phyloP scores from a whole-genome alignment of 805 yeast species.

The Spathaspora gorwiae region DNA sequence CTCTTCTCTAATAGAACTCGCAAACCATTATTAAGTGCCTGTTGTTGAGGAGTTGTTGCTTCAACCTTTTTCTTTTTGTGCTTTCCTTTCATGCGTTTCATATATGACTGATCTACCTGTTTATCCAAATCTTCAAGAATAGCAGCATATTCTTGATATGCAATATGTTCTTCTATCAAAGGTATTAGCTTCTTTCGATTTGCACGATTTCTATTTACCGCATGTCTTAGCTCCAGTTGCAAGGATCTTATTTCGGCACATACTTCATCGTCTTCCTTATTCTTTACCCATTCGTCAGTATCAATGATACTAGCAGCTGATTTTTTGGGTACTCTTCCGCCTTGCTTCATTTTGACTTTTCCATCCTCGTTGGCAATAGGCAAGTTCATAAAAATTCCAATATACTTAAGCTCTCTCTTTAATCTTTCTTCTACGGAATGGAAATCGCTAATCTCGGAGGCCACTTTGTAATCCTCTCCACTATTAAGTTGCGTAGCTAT shows the following conservation, averaged over 20 bases:
- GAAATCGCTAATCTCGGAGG: conserved; percentile 60
- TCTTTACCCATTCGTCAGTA: conserved; percentile 68
- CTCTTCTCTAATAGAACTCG: conserved; percentile 81
- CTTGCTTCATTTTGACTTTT: conserved; percentile 21
- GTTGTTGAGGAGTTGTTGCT: conserved; percentile 45
- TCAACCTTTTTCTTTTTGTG: conserved; percentile 56
- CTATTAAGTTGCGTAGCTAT: conserved; percentile 33
- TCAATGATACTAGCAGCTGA: conserved; percentile 32
- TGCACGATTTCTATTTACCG: conserved; percentile 58
- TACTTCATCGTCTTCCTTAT: conserved; percentile 90
- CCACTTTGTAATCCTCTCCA: conserved; percentile 33
- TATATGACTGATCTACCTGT: conserved; percentile 92
- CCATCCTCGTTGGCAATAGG: conserved; percentile 32
- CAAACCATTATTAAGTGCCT: conserved; percentile 73
- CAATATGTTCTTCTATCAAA: conserved; percentile 77
- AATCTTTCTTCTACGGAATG: conserved; percentile 80
- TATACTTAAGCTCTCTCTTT: conserved; percentile 80
- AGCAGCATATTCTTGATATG: conserved; percentile 90
- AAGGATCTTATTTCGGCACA: conserved; percentile 74
- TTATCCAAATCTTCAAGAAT: conserved; percentile 91
- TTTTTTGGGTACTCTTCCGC: conserved; percentile 18
- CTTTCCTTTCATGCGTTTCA: conserved; percentile 74
- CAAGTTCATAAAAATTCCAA: conserved; percentile 78
- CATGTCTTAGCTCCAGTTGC: conserved; percentile 62
- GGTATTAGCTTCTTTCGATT: conserved; percentile 67